phyloP scores from a whole-genome alignment of 257 asterid genomes.

The Dorcoceras hygrometricum region DNA sequence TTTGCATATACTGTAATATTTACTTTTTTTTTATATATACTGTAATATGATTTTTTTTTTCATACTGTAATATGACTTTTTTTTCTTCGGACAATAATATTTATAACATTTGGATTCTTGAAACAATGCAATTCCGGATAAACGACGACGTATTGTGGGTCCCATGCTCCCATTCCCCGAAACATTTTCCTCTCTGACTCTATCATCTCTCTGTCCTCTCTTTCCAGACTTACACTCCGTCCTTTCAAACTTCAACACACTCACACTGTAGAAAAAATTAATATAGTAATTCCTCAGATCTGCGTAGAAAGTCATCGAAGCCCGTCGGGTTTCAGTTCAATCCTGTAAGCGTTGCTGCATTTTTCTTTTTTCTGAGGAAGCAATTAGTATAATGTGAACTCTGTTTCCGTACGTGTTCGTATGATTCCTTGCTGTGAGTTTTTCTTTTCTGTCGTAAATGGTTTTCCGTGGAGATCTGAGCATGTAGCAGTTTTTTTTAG shows the following conservation, averaged over 20 bases:
- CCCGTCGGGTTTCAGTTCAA: slow-evolving; percentile 18
- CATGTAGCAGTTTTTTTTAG: slow-evolving; percentile 1
- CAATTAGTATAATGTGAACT: background rate
- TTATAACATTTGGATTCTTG: too few species aligned
- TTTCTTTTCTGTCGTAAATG: slow-evolving; percentile 15
- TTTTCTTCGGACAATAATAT: too few species aligned
- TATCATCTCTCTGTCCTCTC: slow-evolving; percentile 23
- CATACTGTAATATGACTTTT: too few species aligned
- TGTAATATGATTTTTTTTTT: too few species aligned
- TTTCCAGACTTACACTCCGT: slow-evolving; percentile 20
- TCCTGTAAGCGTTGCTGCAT: slow-evolving; percentile 43
- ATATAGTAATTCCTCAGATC: slow-evolving; percentile 38
- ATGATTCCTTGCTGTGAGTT: background rate
- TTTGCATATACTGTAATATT: too few species aligned
- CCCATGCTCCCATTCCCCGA: slow-evolving; percentile 24
- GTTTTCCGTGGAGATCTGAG: slow-evolving; percentile 30
- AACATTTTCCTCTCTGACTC: background rate
- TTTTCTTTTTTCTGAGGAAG: background rate
- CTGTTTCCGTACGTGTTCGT: background rate
- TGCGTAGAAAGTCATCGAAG: slow-evolving; percentile 26
- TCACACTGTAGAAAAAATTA: slow-evolving; percentile 6
- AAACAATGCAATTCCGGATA: background rate
- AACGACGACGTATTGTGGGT: slow-evolving; percentile 30
- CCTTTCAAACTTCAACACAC: slow-evolving; percentile 20
- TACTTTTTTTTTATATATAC: too few species aligned